Evolutionary conservation across 225 moss, liverwort and hornwort genomes (phyloP), one percentile per base, ranked within the genome.

Genomic region (Pseudisothecium myosuroides): DNA sequence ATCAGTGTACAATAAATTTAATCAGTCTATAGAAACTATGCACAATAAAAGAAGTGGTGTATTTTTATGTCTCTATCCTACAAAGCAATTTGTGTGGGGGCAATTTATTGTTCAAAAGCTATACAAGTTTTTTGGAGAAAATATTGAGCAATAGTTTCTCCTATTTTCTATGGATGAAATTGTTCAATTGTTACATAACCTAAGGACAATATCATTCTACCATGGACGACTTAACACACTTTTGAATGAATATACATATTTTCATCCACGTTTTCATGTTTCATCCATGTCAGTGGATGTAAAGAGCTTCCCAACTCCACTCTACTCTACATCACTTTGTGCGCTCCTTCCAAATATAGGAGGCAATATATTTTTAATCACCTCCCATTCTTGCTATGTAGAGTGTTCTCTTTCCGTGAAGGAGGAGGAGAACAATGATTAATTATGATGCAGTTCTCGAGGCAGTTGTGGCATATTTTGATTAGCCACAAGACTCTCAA

Each of bases 21-120:
- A 23, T 9, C 1, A 36, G 0, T 54, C 1, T 77, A 5, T 14
- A 36, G 2, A 77, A 36, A 54, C 12, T 19, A 7, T 4, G 7
- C 4, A 47, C 2, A 29, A 1, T 1, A 19, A 49, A 75, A 11
- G 7, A 47, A 49, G 31, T 1, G 32, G 49, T 12, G 0, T 2
- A n/a, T n/a, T n/a, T n/a, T n/a, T n/a, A 12, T 49, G 31, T 12
- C 2, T 1, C 13, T 34, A 7, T 2, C 14, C 2, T 50, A 28
- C 0, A 3, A 0, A 41, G 3, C 3, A 10, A 0, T 14, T 2
- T 26, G n/a, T 39, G 24, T 69, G 5, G 9, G 5, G 16, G 3
- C 0, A 0, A 9, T 72, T 16, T 7, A 45, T 27, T 5, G 5
- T 10, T 72, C 3, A 28, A 17, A 72, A 72, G 9, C 28, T 45